Base-by-base conservation (phyloP, 116 monocot species). In the Dioscorea cayenensis region DNA sequence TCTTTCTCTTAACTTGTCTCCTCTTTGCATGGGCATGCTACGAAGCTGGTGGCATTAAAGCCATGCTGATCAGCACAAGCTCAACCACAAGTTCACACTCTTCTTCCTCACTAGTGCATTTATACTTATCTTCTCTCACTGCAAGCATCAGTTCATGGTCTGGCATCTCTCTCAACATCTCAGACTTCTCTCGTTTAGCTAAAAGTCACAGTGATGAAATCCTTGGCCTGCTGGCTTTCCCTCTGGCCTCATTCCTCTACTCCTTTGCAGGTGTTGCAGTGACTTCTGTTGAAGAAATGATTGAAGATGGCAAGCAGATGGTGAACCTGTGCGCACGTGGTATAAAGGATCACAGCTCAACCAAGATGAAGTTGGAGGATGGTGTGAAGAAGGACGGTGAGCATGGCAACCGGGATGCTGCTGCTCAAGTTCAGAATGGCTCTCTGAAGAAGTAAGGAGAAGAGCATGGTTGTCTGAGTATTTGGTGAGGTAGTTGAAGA, bases 101-200 rank as follows among this genome's bases (percentile, higher is more conserved):
- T 23, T 63, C 55, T 6, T 71, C 77, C 27, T 16, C 36, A 16
- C 65, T 62, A 2, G 6, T 66, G 14, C 52, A 81, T 51, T 63
- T 85, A 68, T 82, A 82, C 69, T 52, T 79, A 43, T 72, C 85
- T 5, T 81, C 85, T 23, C 68, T 85, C 27, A 85, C 81, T 5
- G 85, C 75, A 5, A 68, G 36, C 69, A 29, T 85, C 55, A 60
- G 70, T n/a, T 5, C 17, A 20, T 85, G 85, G 85, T 48, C 82
- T 16, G 7, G 36, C 7, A 1, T 85, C 28, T 72, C 77, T 5
- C 59, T 79, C 48, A 85, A 76, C 75, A 76, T 85, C 64, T 70
- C 75, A 21, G 85, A 85, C 72, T 82, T 85, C 64, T 52, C 85
- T 25, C 74, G 85, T 14, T 73, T 66, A 51, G 75, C 76, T 23